Evolutionary conservation across 1,284 basidiomycete species (phyloP), one percentile per base, ranked within the genome.

Genomic region (Malassezia sp.): DNA sequence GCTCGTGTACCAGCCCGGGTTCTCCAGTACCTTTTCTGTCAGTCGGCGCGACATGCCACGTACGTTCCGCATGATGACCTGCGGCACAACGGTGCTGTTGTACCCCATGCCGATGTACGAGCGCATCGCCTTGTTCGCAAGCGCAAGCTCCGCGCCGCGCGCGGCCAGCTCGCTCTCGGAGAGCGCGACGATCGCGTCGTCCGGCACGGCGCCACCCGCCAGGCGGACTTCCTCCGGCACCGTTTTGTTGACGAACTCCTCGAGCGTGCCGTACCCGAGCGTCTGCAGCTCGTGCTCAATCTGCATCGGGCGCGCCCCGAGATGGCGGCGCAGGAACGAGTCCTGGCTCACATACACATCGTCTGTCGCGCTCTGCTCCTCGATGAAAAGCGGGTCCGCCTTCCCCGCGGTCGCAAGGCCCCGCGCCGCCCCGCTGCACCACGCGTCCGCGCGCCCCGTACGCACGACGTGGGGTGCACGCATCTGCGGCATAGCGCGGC

Each of bases 21-120:
- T 96, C 73, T 97, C 90, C 74, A 88, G 82, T n/a, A n/a, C n/a
- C n/a, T n/a, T n/a, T n/a, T n/a, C n/a, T n/a, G n/a, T n/a, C n/a
- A n/a, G n/a, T n/a, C n/a, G n/a, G n/a, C n/a, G n/a, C n/a, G n/a
- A n/a, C n/a, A n/a, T n/a, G n/a, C n/a, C n/a, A n/a, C n/a, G n/a
- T 54, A 67, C 57, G 43, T 68, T 68, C 38, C 66, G 57, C 44
- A 63, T 53, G 45, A 68, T 67, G 28, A 68, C 66, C 18, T 57
- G 57, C 15, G 66, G 66, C 4, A 68, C 66, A 15, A 59, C 44
- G 11, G 60, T 63, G 57, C 65, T 67, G 69, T 91, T 85, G 73
- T 97, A 96, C 47, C 91, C 91, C 88, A 95, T 88, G 33, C 91
- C 91, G 68, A 96, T 97, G 71, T 88, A 91, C 65, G 82, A 89